These are phyloP conservation scores for Teunomyces lycoperdinae DNA, from an alignment of 805 yeast genomes.

Conservation along the genomic window DNA sequence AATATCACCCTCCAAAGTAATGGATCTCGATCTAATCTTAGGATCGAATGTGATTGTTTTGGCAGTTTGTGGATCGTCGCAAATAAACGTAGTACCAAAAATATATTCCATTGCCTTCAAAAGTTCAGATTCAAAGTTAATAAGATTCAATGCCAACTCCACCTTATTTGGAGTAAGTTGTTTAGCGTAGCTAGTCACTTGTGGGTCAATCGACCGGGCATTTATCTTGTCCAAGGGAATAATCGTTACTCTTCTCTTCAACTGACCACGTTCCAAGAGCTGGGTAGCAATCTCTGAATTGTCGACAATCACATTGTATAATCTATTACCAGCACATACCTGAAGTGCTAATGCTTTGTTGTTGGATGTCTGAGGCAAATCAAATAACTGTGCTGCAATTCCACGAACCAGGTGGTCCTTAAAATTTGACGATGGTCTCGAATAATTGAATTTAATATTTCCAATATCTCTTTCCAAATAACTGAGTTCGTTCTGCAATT, in stretches of 20 bases:
- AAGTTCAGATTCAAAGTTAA: slow-evolving; percentile 71
- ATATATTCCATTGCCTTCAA: slow-evolving; percentile 84
- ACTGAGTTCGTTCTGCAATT: slow-evolving; percentile 48
- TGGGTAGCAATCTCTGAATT: slow-evolving; percentile 82
- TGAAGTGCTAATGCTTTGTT: slow-evolving; percentile 81
- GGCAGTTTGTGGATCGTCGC: slow-evolving; percentile 86
- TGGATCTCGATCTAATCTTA: slow-evolving; percentile 71
- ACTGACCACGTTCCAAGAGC: slow-evolving; percentile 71
- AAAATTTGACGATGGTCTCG: slow-evolving; percentile 61
- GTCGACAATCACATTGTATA: slow-evolving; percentile 90
- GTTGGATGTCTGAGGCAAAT: slow-evolving; percentile 51
- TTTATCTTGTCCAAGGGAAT: slow-evolving; percentile 87
- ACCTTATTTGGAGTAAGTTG: slow-evolving; percentile 78
- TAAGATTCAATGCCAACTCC: slow-evolving; percentile 80
- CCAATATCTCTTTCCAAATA: slow-evolving; percentile 61
- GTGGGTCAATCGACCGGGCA: slow-evolving; percentile 52
- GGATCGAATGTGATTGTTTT: slow-evolving; percentile 86
- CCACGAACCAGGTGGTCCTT: slow-evolving; percentile 71
- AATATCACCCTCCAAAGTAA: slow-evolving; percentile 88
- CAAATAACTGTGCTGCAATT: slow-evolving; percentile 81
- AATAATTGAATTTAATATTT: slow-evolving; percentile 71
- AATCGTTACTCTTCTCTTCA: slow-evolving; percentile 81
- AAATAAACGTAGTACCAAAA: slow-evolving; percentile 86
- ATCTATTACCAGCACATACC: slow-evolving; percentile 88
- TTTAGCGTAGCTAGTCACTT: slow-evolving; percentile 63